Evolutionary conservation across 345 rosid species (phyloP), one percentile per base, ranked within the genome.

Genomic region (Brassica nigra): DNA sequence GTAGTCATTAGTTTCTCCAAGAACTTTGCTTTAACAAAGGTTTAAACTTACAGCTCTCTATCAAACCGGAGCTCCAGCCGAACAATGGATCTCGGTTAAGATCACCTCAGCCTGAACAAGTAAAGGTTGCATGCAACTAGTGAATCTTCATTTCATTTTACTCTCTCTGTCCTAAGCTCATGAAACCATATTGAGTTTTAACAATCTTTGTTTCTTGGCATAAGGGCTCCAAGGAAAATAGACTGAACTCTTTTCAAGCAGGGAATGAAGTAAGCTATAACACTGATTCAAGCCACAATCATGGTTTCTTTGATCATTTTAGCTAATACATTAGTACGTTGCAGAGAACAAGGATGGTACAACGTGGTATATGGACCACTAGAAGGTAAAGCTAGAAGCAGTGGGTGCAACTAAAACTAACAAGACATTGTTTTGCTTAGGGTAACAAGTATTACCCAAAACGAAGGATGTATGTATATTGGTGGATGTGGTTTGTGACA

Each of bases 191-290:
- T 62, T 84, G 78, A 82, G 72, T 68, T 76, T 16, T 69, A 4
- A 64, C 47, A 54, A 49, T 70, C 30, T 71, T 80, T 42, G 79
- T 85, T 52, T 52, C 70, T 78, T 86, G 84, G 78, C 77, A 70
- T 75, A 95, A 54, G 99, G 92, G 91, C 77, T 85, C 91, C 83
- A 96, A 96, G 90, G 99, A 93, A 86, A 93, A 91, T 70, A 89
- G 87, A 89, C 64, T 69, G 81, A 85, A 85, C 75, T 68, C 85
- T 58, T 76, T 90, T 73, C 91, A 80, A 84, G 87, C 83, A 80
- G 90, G 82, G 76, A 74, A 85, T 79, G 88, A 90, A 92, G 94
- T 90, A 84, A 85, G 87, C 70, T 52, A 36, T 49, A n/a, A 62
- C 12, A 62, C 12, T 27, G 67, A 74, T 70, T 55, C 71, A 20